Conservation (phyloP, 306 rosid genomes). For the Boehmeria nivea region DNA sequence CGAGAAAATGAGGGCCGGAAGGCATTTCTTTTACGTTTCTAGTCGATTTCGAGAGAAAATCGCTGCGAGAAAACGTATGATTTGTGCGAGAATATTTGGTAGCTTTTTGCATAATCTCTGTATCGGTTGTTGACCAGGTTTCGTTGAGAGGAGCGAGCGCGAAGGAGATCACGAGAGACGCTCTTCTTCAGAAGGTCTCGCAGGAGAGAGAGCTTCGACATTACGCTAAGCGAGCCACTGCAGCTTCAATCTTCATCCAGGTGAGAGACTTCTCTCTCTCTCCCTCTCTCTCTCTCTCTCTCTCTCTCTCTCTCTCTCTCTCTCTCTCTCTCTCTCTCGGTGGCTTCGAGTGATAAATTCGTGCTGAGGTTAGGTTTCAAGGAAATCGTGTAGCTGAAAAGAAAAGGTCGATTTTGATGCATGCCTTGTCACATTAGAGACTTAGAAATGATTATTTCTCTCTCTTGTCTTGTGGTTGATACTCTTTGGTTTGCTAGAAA, state of each 20-base stretch:
- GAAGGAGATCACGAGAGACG: conserved; percentile 93
- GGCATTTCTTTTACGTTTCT: background rate
- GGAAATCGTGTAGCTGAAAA: no score
- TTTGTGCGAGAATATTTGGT: background rate
- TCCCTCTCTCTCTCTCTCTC: no score
- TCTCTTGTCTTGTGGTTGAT: no score
- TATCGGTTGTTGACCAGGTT: conserved; percentile 41
- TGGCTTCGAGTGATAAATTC: no score
- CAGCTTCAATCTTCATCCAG: conserved; percentile 89
- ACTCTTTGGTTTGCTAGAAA: background rate
- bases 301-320: no score
- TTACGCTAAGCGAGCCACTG: conserved; percentile 70
- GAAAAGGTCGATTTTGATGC: no score
- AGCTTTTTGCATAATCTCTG: background rate
- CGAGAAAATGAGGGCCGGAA: background rate
- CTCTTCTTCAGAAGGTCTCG: conserved; percentile 74
- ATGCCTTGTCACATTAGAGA: no score
- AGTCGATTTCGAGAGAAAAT: background rate
- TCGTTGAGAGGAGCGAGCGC: conserved; percentile 92
- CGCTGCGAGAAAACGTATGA: background rate
- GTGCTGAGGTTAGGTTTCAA: no score
- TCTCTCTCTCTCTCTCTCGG: no score
- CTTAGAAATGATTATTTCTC: background rate
- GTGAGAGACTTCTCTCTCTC: conserved; percentile 25
- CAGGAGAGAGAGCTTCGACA: conserved; percentile 85